A percentile compares a stretch with the other conserved stretches of the same genome.
These are phyloP conservation scores for Cordyceps farinosa DNA, from an alignment of 2,329 filamentous ascomycete species.

Conservation along the genomic window DNA sequence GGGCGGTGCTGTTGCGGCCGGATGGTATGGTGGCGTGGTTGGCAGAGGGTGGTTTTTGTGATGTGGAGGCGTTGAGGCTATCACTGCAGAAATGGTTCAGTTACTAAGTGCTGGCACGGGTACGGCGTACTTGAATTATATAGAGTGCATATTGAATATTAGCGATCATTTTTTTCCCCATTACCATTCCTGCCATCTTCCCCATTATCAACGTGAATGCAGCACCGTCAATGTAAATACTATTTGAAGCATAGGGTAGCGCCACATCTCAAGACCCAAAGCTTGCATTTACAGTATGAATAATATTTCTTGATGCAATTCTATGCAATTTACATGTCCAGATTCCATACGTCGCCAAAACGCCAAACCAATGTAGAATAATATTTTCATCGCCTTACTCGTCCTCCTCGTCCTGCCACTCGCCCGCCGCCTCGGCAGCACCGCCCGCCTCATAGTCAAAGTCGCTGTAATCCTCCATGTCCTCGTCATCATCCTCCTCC, in stretches of 20 bases:
- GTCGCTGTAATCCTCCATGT: constrained; percentile 43
- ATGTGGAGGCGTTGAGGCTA: constrained; percentile 19
- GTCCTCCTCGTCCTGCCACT: constrained; percentile 52
- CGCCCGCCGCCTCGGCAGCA: constrained; percentile 45
- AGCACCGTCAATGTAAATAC: too few species aligned
- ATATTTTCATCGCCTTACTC: constrained; percentile 35
- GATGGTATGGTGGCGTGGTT: constrained; percentile 34
- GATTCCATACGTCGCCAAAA: constrained; percentile 13
- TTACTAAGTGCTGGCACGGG: neutral
- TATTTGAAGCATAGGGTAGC: neutral
- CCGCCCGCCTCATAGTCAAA: constrained; percentile 49
- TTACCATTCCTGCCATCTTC: too few species aligned
- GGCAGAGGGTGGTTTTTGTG: constrained; percentile 21
- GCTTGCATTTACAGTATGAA: neutral
- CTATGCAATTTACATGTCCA: neutral
- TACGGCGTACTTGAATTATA: too few species aligned
- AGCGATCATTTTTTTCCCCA: too few species aligned
- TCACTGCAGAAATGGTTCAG: constrained; percentile 15
- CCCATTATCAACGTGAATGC: too few species aligned
- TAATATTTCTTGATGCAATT: neutral
- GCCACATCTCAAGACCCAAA: neutral
- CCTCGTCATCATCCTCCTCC: constrained; percentile 35
- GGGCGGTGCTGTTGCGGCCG: constrained; percentile 29
- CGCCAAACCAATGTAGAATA: constrained; percentile 19
- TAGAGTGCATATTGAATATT: too few species aligned